Conservation (phyloP, 2,329 filamentous ascomycete genomes). For the Neofusicoccum ribis region DNA sequence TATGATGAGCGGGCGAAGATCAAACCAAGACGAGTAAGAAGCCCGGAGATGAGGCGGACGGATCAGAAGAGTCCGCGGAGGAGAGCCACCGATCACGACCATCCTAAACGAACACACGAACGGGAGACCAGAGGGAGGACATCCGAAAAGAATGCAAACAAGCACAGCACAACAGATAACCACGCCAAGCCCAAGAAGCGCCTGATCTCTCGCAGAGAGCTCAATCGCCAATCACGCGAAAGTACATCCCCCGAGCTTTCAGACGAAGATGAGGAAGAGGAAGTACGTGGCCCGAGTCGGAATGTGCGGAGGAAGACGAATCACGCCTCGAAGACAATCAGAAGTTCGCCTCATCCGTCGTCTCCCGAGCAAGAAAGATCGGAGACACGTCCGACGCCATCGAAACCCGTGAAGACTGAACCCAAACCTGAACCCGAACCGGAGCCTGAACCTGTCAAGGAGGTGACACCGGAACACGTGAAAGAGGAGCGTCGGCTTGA, state of each 20-base stretch:
- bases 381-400: neutral
- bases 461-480: slow-evolving; percentile 14
- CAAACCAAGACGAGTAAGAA: slow-evolving; percentile 14
- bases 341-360: slow-evolving; percentile 17
- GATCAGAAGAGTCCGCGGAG: slow-evolving; percentile 37
- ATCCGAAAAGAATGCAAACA: slow-evolving; percentile 11
- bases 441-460: slow-evolving; percentile 24
- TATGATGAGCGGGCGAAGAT: slow-evolving; percentile 59
- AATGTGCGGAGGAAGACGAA: slow-evolving; percentile 15
- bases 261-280: slow-evolving; percentile 39
- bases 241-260: slow-evolving; percentile 28
- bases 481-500: slow-evolving; percentile 13
- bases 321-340: slow-evolving; percentile 9
- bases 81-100: slow-evolving; percentile 14
- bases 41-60: slow-evolving; percentile 22
- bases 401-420: neutral
- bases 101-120: slow-evolving; percentile 33
- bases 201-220: slow-evolving; percentile 38
- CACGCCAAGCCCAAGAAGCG: slow-evolving; percentile 26
- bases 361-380: slow-evolving; percentile 12
- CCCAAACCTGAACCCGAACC: slow-evolving; percentile 8
- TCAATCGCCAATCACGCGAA: slow-evolving; percentile 29
- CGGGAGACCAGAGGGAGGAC: slow-evolving; percentile 25
- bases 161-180: neutral
- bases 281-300: slow-evolving; percentile 28